These are phyloP conservation scores for Spathaspora boniae DNA, from an alignment of 805 yeast species.

Conservation along the genomic window DNA sequence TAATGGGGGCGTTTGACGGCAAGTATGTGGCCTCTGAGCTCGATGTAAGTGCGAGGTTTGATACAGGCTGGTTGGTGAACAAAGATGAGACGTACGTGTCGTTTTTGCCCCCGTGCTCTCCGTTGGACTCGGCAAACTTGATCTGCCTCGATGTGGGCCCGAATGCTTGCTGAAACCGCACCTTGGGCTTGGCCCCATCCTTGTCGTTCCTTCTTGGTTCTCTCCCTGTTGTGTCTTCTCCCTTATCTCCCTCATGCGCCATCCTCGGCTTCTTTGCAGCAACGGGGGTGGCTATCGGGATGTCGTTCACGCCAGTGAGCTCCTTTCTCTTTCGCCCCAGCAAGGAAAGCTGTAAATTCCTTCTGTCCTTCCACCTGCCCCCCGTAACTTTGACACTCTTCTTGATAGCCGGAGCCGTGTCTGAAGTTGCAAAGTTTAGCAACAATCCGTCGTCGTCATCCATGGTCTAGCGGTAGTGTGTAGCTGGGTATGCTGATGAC, in stretches of 20 bases:
- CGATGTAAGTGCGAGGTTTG: slow-evolving; percentile 53
- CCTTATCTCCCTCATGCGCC: background rate
- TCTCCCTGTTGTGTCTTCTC: slow-evolving; percentile 5
- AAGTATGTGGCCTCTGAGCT: slow-evolving; percentile 34
- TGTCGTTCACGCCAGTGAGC: slow-evolving; percentile 32
- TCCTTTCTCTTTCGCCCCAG: slow-evolving; percentile 41
- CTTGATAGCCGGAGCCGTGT: slow-evolving; percentile 19
- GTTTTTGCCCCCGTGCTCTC: slow-evolving; percentile 51
- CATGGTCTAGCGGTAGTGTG: slow-evolving; percentile 13
- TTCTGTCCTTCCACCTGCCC: slow-evolving; percentile 80
- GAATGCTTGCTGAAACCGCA: background rate
- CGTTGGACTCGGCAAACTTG: slow-evolving; percentile 46
- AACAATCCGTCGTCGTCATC: slow-evolving; percentile 67
- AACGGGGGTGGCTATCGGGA: slow-evolving; percentile 14
- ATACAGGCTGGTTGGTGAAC: slow-evolving; percentile 43
- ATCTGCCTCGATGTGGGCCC: slow-evolving; percentile 28
- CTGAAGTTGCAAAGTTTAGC: slow-evolving; percentile 62
- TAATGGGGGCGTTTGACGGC: slow-evolving; percentile 87
- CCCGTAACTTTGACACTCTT: slow-evolving; percentile 50
- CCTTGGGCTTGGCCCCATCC: too few species aligned
- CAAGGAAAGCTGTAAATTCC: slow-evolving; percentile 52
- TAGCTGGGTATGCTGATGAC: background rate
- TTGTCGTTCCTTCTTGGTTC: slow-evolving; percentile 14
- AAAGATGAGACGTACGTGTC: slow-evolving; percentile 80
- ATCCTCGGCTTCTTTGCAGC: background rate